Evolutionary conservation across 352 stramenopile species (phyloP).

Genomic region (Phytophthora capsici): DNA sequence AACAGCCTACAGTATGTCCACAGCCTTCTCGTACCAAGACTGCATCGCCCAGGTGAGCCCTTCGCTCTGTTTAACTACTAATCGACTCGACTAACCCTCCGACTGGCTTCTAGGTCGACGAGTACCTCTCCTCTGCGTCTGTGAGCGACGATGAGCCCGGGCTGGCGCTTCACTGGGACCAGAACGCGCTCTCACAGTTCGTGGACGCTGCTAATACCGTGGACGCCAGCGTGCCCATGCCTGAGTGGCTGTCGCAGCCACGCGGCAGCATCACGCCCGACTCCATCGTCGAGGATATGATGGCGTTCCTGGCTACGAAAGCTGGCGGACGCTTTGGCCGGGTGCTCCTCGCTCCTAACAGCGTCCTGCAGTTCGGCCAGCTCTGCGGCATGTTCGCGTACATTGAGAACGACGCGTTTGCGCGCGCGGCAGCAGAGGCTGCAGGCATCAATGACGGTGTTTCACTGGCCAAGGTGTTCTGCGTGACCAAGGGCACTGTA

Average conservation of each 20-base stretch:
- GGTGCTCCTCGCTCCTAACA: constrained; percentile 43
- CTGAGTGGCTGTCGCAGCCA: constrained; percentile 39
- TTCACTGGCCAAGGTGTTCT: constrained; percentile 47
- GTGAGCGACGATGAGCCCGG: constrained; percentile 47
- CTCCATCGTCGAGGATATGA: constrained; percentile 47
- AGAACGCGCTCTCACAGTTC: constrained; percentile 39
- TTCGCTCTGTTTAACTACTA: neutral
- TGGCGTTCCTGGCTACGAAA: constrained; percentile 41
- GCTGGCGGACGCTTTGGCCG: constrained; percentile 38
- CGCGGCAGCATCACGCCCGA: constrained; percentile 42
- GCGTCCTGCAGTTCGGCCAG: constrained; percentile 51
- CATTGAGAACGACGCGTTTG: constrained; percentile 51
- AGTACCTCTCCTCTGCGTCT: constrained; percentile 40
- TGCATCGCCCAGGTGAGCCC: constrained; percentile 35
- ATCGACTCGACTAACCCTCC: neutral
- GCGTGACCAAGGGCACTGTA: constrained; percentile 37
- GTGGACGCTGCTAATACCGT: constrained; percentile 42
- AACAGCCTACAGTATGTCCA: constrained; percentile 13
- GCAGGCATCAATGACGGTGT: constrained; percentile 23
- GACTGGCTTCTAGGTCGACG: constrained; percentile 35
- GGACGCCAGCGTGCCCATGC: constrained; percentile 26
- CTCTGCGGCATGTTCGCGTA: constrained; percentile 51
- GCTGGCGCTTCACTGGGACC: constrained; percentile 42
- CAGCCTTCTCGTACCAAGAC: constrained; percentile 44
- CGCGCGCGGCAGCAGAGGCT: constrained; percentile 33